These are phyloP conservation scores for Isabelozyma pseudorhagii DNA, from an alignment of 805 yeast genomes.

Conservation along the genomic window DNA sequence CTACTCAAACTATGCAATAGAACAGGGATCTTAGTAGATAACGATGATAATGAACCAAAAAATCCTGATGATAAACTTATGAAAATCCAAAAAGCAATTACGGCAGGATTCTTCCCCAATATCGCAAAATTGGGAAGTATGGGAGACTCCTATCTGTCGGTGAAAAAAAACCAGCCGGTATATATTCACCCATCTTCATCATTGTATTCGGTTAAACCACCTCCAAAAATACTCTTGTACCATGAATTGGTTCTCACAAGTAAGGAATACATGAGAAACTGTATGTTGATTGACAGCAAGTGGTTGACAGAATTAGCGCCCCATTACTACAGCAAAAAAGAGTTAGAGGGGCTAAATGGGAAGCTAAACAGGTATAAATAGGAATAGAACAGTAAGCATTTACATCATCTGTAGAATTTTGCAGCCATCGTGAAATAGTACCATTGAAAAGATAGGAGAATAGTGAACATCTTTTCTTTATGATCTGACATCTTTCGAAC, in stretches of 20 bases:
- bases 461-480: too few relatives aligned
- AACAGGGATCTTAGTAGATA: slow-evolving; percentile 38
- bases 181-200: slow-evolving; percentile 84
- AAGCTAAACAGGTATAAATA: neutral
- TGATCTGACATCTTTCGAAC: too few relatives aligned
- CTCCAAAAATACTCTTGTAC: slow-evolving; percentile 70
- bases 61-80: slow-evolving; percentile 12
- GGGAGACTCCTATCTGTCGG: slow-evolving; percentile 69
- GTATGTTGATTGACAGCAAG: slow-evolving; percentile 65
- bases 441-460: too few relatives aligned
- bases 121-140: slow-evolving; percentile 54
- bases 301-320: slow-evolving; percentile 80
- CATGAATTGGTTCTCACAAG: slow-evolving; percentile 83
- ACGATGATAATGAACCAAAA: slow-evolving; percentile 19
- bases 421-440: neutral
- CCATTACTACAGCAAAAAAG: slow-evolving; percentile 41
- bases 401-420: neutral
- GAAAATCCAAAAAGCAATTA: slow-evolving; percentile 51
- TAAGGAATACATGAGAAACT: slow-evolving; percentile 83
- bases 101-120: slow-evolving; percentile 70
- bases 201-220: slow-evolving; percentile 61
- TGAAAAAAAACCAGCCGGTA: slow-evolving; percentile 69
- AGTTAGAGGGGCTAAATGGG: slow-evolving; percentile 13
- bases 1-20: slow-evolving; percentile 57
- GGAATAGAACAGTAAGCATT: neutral